Evolutionary conservation across 805 yeast genomes (phyloP), one percentile per base, ranked within the genome.

Genomic region (Pichia heedii): DNA sequence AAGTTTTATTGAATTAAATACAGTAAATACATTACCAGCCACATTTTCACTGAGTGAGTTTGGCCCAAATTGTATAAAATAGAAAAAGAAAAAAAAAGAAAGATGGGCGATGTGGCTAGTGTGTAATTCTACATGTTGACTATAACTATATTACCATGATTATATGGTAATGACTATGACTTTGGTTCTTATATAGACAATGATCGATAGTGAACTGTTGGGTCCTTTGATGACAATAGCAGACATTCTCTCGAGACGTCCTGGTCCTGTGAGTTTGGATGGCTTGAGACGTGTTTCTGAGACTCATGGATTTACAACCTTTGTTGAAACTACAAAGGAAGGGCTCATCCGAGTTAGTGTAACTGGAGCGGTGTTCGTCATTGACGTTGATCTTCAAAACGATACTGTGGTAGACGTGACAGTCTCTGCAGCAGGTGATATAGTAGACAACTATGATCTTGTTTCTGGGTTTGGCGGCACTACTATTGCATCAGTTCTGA

Each of bases 271-370:
- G 9, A 48, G 57, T 5, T 51, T 63, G 13, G 62, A 56, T 11
- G 62, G 66, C 7, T 60, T 65, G 43, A 59, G 61, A 36, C 47
- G 61, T 20, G 45, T 65, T 12, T 60, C 67, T 12, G 60, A 60
- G 37, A 56, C 61, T n/a, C 63, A 65, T 42, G 69, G 68, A 2
- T 65, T 65, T 44, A 67, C 63, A 37, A 63, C 47, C 3, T 44
- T 44, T 27, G 39, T 44, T 22, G 47, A 44, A 37, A 26, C 32
- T 13, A 36, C 27, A 11, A 40, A 40, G 13, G 32, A 43, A 18
- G 15, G 54, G 40, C 26, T 40, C 41, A 21, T 50, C 51, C 24
- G 61, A 60, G 26, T 48, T 66, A 37, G 45, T 64, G 33, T 61
- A 64, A 10, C 49, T 24, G 70, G 69, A 1, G 54, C 57, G 43